Evolutionary conservation across 768 basidiomycete species (phyloP), one percentile per base, ranked within the genome.

Genomic region (Suillus paluster): DNA sequence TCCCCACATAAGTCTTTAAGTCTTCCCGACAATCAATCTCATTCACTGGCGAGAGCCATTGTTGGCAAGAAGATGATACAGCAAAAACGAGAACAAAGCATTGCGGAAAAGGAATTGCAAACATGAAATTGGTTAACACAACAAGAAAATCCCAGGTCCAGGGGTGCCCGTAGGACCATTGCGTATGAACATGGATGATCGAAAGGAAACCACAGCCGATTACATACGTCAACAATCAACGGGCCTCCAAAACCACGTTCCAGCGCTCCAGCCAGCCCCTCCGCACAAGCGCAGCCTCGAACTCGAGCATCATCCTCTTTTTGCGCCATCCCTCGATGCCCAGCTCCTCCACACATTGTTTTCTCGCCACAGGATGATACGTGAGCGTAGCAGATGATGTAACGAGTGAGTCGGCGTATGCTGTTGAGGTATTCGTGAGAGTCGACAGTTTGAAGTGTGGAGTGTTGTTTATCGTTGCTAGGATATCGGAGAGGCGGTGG

Each of bases 221-320:
- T 1, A 19, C 1, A 11, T 15, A 19, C 23, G 11, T n/a, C n/a
- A 27, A 39, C 9, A 19, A 55, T 55, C 23, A 55, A 39, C 23
- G 5, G 5, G 9, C 38, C 19, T 41, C 38, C 62, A 63, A 23
- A 30, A 44, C 49, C 11, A 74, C 33, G 14, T 77, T 72, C 87
- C 86, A 88, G 58, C 83, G 76, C 65, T 71, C 72, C 57, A 88
- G 66, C 64, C 77, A 69, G 17, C 81, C 79, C 4, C 75, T 77
- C 45, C 74, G 70, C 17, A 87, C 69, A 41, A 88, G 74, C 0
- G 77, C 83, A 23, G 81, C 83, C 67, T 88, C 85, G 76, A 87
- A 85, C 33, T 74, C 74, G 34, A 82, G 58, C 63, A 81, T 67
- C n/a, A 86, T 73, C 62, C 79, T 72, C 57, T 81, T 75, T 64